Base-by-base conservation (phyloP, 305 asterid species). In the Fraxinus ornus region DNA sequence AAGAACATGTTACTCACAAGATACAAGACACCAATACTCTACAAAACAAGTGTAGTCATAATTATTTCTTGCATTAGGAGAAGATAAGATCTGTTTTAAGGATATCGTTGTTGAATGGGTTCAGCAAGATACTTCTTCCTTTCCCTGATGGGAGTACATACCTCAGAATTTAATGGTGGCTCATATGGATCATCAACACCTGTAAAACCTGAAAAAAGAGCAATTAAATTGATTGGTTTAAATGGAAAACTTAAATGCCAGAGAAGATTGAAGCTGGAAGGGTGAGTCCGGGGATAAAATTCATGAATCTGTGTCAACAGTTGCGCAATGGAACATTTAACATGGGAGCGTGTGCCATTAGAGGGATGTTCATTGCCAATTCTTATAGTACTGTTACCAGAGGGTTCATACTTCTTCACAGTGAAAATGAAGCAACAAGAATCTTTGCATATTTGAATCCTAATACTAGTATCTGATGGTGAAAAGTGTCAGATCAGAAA, bases 151-250 rank as follows among this genome's bases (percentile, higher is more conserved):
- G 75, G 49, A 76, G 83, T 70, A 70, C 75, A 30, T 89, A 92
- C 98, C 98, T 95, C 98, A 36, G 93, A 85, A 85, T 90, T 90
- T 78, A 90, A 60, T 26, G 98, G 98, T 49, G 93, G 90, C 85
- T 95, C 98, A 76, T 95, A 95, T 73, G 98, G 98, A 89, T 95
- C 98, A 81, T 95, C 98, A 80, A 95, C 88, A 77, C 98, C 98
- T 3, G 98, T 95, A 88, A 95, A 95, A 84, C 97, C 98, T 95
- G 91, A 13, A 82, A 77, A 84, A 77, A 76, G 78, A 75, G 80
- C 19, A 81, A 66, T 72, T 10, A 60, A 57, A 66, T 75, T 28
- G 37, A 68, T 12, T 10, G 2, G n/a, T 13, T 68, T 68, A 64
- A 24, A 64, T 22, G 35, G 32, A 22, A 22, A 64, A 64, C 33